Percentiles rank a stretch among this genome's conserved stretches.
phyloP scores from a whole-genome alignment of 2,329 filamentous ascomycete genomes.

The Dissoconium aciculare region DNA sequence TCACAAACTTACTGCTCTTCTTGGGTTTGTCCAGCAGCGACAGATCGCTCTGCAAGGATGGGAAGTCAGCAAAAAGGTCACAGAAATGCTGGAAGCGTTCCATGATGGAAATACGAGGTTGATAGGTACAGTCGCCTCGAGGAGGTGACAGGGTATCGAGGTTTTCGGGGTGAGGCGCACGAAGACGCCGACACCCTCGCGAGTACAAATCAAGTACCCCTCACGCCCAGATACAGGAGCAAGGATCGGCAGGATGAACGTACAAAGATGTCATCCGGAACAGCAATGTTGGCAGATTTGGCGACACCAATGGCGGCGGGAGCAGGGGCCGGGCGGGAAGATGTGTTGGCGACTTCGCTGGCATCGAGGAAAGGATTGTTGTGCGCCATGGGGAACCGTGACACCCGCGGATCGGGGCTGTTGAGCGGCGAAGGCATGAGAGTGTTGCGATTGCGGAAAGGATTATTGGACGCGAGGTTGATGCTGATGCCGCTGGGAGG shows the following conservation, averaged over 20 bases:
- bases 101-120: constrained; percentile 18
- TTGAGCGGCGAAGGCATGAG: constrained; percentile 34
- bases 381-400: background rate
- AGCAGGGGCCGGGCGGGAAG: constrained; percentile 3
- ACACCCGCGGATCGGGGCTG: constrained; percentile 15
- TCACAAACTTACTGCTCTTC: constrained; percentile 25
- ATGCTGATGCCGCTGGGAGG: constrained; percentile 41
- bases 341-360: constrained; percentile 12
- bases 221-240: no score
- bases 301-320: constrained; percentile 10
- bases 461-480: constrained; percentile 62
- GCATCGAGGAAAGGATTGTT: constrained; percentile 58
- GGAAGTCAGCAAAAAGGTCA: constrained; percentile 30
- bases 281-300: constrained; percentile 23
- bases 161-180: background rate
- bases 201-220: no score
- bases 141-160: background rate
- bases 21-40: constrained; percentile 47
- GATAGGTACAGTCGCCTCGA: background rate
- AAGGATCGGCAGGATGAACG: constrained; percentile 28
- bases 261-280: constrained; percentile 64
- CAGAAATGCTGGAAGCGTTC: constrained; percentile 28
- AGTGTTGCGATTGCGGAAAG: constrained; percentile 57
- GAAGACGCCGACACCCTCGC: background rate
- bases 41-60: constrained; percentile 45